Evolutionary conservation across 345 rosid genomes (phyloP).

Genomic region (Acer negundo): DNA sequence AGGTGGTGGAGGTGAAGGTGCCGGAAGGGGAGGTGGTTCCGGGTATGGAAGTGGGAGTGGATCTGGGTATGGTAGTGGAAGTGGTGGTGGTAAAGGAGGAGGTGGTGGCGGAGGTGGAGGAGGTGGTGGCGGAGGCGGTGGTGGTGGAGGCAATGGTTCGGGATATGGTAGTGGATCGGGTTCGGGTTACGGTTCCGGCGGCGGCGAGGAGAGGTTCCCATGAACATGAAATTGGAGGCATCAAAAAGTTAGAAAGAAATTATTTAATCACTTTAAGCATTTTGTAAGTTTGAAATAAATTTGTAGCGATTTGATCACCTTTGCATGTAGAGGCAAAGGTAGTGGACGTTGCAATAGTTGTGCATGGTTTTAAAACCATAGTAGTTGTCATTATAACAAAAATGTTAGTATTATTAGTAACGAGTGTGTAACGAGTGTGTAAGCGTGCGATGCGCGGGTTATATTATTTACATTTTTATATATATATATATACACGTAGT

Average conservation of each 20-base stretch:
- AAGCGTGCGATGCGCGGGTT: too few relatives aligned
- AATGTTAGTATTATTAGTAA: neutral
- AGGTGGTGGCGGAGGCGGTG: slow-evolving; percentile 31
- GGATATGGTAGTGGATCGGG: slow-evolving; percentile 32
- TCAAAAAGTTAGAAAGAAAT: neutral
- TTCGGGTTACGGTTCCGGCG: slow-evolving; percentile 30
- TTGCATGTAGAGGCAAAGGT: neutral
- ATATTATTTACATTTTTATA: too few relatives aligned
- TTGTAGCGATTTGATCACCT: slow-evolving; percentile 3
- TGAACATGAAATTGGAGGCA: slow-evolving; percentile 23
- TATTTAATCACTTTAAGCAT: neutral
- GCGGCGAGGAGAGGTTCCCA: slow-evolving; percentile 17
- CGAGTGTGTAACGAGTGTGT: too few relatives aligned
- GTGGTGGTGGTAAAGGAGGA: slow-evolving; percentile 19
- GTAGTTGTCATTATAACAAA: neutral
- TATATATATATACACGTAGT: too few relatives aligned
- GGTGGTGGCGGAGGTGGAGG: slow-evolving; percentile 29
- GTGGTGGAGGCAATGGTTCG: slow-evolving; percentile 21
- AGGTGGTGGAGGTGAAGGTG: slow-evolving; percentile 39
- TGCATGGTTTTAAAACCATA: neutral
- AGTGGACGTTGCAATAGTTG: slow-evolving; percentile 1
- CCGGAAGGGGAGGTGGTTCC: slow-evolving; percentile 26
- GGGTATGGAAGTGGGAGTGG: slow-evolving; percentile 35
- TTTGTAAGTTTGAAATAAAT: slow-evolving; percentile 30
- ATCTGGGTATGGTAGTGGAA: slow-evolving; percentile 29